Base-by-base conservation (phyloP, 2,329 filamentous ascomycete species). In the Exophiala alcalophila region DNA sequence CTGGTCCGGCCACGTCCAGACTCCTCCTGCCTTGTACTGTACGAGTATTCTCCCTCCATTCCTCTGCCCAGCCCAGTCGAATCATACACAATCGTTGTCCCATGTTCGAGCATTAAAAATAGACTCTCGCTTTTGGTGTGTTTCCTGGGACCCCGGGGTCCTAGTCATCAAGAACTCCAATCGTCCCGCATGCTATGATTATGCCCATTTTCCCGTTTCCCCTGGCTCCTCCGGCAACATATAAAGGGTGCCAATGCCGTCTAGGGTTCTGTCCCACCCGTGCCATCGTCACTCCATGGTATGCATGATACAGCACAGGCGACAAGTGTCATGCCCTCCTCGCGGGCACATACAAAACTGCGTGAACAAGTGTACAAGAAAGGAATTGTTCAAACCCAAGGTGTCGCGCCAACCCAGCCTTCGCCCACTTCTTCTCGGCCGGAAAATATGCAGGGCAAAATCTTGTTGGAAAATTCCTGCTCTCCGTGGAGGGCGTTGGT, bases 351-450 rank as follows among this genome's bases (percentile, higher is more conserved):
- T 38, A 40, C 26, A 37, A 36, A 37, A 31, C 37, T 25, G 38
- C 26, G 37, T 41, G 40, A 40, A 47, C 40, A 47, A 21, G 39
- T 50, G 48, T 50, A 50, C 48, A 50, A 50, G 44, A 50, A 44
- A 44, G 32, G 40, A 43, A 40, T 41, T 37, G 21, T 40, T 44
- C 43, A 47, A 44, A 23, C 35, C 36, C 40, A 44, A 33, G 24
- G 26, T 27, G 14, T 27, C 20, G 37, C 15, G 14, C 15, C n/a
- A 11, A 39, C 24, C n/a, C 20, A 2, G 12, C 27, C 25, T 21
- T 25, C 19, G 29, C 11, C 34, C 28, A 20, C 19, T 43, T n/a
- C 37, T 16, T 15, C 33, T 18, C 28, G 14, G 14, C 32, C 12
- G 16, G 24, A 35, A 11, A 32, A 31, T 32, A 42, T 38, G 32